Conservation (phyloP, 768 basidiomycete species). For the Termitomyces titanicus region DNA sequence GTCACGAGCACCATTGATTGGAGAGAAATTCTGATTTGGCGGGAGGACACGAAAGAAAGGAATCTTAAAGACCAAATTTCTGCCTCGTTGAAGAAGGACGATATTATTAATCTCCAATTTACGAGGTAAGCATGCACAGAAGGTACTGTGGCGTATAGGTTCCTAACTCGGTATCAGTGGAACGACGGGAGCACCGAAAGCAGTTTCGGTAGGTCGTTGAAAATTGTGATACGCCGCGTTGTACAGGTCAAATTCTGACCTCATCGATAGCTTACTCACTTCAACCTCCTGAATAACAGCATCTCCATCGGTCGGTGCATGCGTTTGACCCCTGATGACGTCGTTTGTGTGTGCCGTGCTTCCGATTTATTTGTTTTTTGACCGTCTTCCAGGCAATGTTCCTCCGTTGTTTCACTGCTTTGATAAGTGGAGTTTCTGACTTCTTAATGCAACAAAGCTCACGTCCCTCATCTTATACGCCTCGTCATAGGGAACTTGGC, state of each 20-base stretch:
- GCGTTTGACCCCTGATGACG: conserved; percentile 59
- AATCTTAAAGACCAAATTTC: conserved; percentile 39
- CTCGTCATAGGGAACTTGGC: conserved; percentile 81
- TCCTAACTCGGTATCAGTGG: conserved; percentile 41
- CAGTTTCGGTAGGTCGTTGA: conserved; percentile 60
- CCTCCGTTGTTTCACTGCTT: conserved; percentile 88
- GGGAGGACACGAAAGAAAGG: conserved; percentile 44
- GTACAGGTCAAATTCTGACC: not conserved
- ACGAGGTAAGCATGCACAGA: conserved; percentile 53
- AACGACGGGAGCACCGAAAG: conserved; percentile 79
- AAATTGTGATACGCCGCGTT: not conserved
- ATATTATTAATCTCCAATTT: conserved; percentile 81
- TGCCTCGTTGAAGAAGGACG: conserved; percentile 48
- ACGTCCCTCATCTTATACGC: conserved; percentile 36
- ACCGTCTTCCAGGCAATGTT: conserved; percentile 55
- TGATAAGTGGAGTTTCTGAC: conserved; percentile 55
- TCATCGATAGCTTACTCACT: conserved; percentile 67
- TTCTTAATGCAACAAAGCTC: not conserved
- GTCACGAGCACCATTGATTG: conserved; percentile 61
- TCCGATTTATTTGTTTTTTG: not conserved
- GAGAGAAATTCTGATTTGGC: conserved; percentile 70
- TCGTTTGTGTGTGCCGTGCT: conserved; percentile 51
- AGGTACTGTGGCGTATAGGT: not conserved
- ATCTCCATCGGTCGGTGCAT: conserved; percentile 70
- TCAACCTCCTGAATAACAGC: conserved; percentile 76